These are phyloP conservation scores for Phytophthora crassamura DNA, from an alignment of 352 stramenopile genomes.

Conservation along the genomic window DNA sequence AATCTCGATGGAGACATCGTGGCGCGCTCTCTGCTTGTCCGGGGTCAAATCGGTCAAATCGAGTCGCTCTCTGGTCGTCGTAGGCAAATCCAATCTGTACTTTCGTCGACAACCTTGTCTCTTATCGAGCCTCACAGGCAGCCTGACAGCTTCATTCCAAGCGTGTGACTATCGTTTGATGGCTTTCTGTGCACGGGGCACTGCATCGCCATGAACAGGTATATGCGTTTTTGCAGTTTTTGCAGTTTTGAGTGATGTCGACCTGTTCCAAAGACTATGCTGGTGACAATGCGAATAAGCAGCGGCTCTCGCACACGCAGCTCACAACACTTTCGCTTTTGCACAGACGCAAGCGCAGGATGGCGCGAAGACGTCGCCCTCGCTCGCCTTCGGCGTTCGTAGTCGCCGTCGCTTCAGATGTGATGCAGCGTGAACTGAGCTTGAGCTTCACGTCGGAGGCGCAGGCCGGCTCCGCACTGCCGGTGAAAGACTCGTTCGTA, in stretches of 20 bases:
- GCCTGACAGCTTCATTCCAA: constrained; percentile 8
- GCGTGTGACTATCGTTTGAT: constrained; percentile 12
- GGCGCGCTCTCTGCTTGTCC: constrained; percentile 19
- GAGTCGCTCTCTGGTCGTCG: background rate
- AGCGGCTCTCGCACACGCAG: constrained; percentile 8
- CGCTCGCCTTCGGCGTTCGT: constrained; percentile 13
- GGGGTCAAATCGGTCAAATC: constrained; percentile 22
- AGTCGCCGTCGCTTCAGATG: constrained; percentile 14
- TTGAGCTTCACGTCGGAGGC: constrained; percentile 29
- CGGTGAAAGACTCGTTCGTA: constrained; percentile 34
- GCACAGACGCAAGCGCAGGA: constrained; percentile 23
- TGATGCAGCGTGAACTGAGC: constrained; percentile 10
- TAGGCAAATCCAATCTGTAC: constrained; percentile 8
- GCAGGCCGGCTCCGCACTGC: constrained; percentile 16
- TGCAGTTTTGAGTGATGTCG: constrained; percentile 9
- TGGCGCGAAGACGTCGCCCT: constrained; percentile 26
- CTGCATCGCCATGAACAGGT: constrained; percentile 17
- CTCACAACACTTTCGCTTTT: constrained; percentile 25
- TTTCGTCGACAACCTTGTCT: constrained; percentile 17
- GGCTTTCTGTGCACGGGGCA: constrained; percentile 5
- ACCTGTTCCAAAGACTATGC: constrained; percentile 37
- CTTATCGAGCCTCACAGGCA: constrained; percentile 26
- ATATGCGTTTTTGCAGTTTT: constrained; percentile 21
- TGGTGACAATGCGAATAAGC: constrained; percentile 18
- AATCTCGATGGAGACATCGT: constrained; percentile 24